Conservation (phyloP, 345 rosid genomes). For the Theobroma cacao region DNA sequence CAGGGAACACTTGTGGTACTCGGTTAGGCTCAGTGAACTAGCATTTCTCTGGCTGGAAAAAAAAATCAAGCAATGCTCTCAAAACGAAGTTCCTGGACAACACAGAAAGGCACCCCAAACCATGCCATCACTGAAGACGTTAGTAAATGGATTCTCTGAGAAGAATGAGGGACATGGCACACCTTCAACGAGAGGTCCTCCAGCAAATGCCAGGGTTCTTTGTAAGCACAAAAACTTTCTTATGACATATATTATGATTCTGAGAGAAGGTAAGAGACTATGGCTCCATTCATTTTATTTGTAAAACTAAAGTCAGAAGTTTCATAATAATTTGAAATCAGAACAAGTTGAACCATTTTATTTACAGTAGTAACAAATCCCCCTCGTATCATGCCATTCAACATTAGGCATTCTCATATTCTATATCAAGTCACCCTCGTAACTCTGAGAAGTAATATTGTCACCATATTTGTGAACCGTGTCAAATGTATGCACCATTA, state of each 20-base stretch:
- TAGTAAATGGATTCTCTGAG: no score
- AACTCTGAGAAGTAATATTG: background rate
- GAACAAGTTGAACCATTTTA: background rate
- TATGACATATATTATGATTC: background rate
- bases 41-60: no score
- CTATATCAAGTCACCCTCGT: background rate
- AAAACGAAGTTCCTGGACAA: no score
- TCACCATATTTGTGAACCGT: background rate
- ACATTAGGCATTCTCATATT: background rate
- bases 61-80: no score
- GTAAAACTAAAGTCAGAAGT: background rate
- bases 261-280: background rate
- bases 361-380: background rate
- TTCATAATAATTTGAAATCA: background rate
- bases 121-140: no score
- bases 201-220: background rate
- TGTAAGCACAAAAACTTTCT: background rate
- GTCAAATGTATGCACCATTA: background rate
- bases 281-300: background rate
- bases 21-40: background rate
- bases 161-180: no score
- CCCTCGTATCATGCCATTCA: background rate
- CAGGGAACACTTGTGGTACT: background rate
- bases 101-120: no score
- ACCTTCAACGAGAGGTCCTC: background rate